Conservation (phyloP, 441 rosid genomes). For the Gossypium aridum region DNA sequence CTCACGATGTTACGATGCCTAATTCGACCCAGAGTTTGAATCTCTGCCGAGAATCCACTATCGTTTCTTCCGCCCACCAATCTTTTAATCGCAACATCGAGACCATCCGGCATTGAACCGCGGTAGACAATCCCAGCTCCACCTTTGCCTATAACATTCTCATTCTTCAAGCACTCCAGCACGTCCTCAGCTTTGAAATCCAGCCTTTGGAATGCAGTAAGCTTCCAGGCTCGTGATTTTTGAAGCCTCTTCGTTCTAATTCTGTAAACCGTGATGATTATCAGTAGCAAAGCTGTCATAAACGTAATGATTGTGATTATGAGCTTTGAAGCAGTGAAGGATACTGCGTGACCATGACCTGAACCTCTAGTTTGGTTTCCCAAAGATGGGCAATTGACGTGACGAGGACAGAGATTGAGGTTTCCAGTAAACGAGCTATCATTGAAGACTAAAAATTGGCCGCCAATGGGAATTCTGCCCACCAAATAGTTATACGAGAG, state of each 20-base stretch:
- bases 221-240: slow-evolving; percentile 61
- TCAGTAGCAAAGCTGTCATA: slow-evolving; percentile 32
- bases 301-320: slow-evolving; percentile 36
- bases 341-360: slow-evolving; percentile 19
- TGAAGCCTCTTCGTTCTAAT: slow-evolving; percentile 36
- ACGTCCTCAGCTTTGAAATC: slow-evolving; percentile 78
- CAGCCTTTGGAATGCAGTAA: slow-evolving; percentile 71
- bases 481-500: slow-evolving; percentile 57
- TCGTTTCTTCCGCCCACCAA: slow-evolving; percentile 71
- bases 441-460: slow-evolving; percentile 67
- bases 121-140: slow-evolving; percentile 86
- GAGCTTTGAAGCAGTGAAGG: slow-evolving; percentile 35
- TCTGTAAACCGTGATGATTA: slow-evolving; percentile 35
- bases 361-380: slow-evolving; percentile 14
- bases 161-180: slow-evolving; percentile 67
- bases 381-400: slow-evolving; percentile 30
- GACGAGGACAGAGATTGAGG: slow-evolving; percentile 53
- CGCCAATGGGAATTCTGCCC: slow-evolving; percentile 60
- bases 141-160: slow-evolving; percentile 91
- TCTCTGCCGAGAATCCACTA: slow-evolving; percentile 90
- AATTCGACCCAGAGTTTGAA: slow-evolving; percentile 72
- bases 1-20: slow-evolving; percentile 81
- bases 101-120: slow-evolving; percentile 63
- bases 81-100: slow-evolving; percentile 70
- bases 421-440: slow-evolving; percentile 63